Percentiles rank a stretch among this genome's conserved stretches.
Conservation (phyloP, 2,329 filamentous ascomycete genomes). For the Anthostomella pinea region DNA sequence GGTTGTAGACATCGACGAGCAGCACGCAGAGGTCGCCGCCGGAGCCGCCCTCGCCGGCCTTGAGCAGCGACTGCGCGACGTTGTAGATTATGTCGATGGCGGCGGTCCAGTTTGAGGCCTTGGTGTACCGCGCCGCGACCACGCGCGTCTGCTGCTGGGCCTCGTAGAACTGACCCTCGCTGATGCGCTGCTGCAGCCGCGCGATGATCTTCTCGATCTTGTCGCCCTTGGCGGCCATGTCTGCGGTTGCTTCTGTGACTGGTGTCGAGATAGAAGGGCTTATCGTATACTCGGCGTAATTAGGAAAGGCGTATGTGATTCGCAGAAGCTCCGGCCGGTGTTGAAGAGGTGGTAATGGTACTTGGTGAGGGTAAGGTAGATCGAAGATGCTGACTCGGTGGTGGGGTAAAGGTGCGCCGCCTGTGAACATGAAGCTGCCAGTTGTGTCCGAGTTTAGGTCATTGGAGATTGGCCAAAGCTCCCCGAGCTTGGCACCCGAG, state of each 20-base stretch:
- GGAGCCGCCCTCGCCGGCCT: conserved; percentile 89
- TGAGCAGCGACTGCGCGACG: conserved; percentile 81
- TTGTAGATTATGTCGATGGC: conserved; percentile 84
- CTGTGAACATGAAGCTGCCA: too few relatives aligned
- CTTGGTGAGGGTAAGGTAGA: too few relatives aligned
- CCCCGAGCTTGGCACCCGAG: too few relatives aligned
- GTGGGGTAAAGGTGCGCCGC: too few relatives aligned
- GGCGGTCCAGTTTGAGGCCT: conserved; percentile 77
- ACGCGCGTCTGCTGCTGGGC: conserved; percentile 97
- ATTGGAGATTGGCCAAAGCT: too few relatives aligned
- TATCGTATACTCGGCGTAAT: too few relatives aligned
- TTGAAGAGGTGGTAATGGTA: too few relatives aligned
- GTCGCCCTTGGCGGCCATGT: conserved; percentile 37
- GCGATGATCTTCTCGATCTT: conserved; percentile 58
- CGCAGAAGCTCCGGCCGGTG: too few relatives aligned
- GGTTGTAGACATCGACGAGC: conserved; percentile 86
- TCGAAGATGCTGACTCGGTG: too few relatives aligned
- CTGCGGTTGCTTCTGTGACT: too few relatives aligned
- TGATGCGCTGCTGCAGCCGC: conserved; percentile 79
- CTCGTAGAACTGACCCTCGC: conserved; percentile 93
- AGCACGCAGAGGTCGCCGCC: conserved; percentile 87
- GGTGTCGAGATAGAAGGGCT: neutral
- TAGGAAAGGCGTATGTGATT: too few relatives aligned
- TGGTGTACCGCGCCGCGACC: conserved; percentile 90
- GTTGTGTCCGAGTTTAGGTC: too few relatives aligned